Evolutionary conservation across 768 basidiomycete species (phyloP).

Genomic region (Auriscalpium microsporum): DNA sequence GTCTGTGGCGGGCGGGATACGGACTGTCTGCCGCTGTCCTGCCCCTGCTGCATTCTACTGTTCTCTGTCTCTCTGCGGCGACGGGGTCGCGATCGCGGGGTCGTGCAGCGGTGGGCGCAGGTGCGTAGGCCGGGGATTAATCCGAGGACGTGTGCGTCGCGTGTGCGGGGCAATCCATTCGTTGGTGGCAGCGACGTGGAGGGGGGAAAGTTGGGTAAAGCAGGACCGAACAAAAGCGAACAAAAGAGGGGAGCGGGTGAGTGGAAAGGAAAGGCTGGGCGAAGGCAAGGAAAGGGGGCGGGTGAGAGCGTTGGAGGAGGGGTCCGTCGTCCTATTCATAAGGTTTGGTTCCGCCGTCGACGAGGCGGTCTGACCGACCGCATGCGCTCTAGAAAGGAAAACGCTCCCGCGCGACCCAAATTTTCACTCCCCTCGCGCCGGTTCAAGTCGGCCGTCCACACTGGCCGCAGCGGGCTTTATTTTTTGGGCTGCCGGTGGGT

Average conservation of each 20-base stretch:
- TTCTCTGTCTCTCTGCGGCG: not conserved
- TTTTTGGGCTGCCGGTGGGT: too few relatives aligned
- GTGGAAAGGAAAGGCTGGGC: not conserved
- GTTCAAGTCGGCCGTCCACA: too few relatives aligned
- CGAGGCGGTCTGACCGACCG: not conserved
- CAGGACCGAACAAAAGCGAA: too few relatives aligned
- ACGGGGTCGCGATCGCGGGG: not conserved
- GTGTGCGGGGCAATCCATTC: conserved; percentile 6
- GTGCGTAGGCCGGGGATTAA: conserved; percentile 4
- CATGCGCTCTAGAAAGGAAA: not conserved
- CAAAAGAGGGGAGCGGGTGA: too few relatives aligned
- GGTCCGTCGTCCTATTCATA: conserved; percentile 13
- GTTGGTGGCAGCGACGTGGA: not conserved
- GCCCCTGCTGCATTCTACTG: not conserved
- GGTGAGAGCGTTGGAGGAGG: conserved; percentile 10
- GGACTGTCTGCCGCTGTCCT: too few relatives aligned
- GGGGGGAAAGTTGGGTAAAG: not conserved
- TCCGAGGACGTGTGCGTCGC: conserved; percentile 3
- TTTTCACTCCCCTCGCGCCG: not conserved
- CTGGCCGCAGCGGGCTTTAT: too few relatives aligned
- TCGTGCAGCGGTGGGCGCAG: conserved; percentile 3
- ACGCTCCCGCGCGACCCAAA: not conserved
- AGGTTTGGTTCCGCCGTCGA: conserved; percentile 29
- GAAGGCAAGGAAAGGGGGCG: conserved; percentile 7
- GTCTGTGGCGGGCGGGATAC: too few relatives aligned